Conservation (phyloP, 768 basidiomycete genomes). For the Leccinum ochraceum region DNA sequence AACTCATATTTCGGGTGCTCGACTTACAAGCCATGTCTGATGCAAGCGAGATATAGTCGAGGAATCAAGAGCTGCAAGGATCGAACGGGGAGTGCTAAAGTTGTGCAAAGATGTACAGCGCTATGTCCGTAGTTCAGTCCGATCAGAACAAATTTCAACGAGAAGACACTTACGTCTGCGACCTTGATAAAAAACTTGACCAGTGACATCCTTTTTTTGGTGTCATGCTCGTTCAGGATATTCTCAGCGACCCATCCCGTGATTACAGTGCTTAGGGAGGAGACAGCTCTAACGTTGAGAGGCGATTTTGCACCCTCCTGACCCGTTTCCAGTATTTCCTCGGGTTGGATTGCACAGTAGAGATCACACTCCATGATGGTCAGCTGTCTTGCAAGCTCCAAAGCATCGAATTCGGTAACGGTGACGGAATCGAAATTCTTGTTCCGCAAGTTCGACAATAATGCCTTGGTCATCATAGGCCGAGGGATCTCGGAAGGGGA, state of each 20-base stretch:
- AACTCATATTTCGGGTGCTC: neutral
- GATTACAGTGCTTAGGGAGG: conserved; percentile 85
- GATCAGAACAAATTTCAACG: conserved; percentile 6
- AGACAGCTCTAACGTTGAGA: conserved; percentile 79
- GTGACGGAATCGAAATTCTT: conserved; percentile 61
- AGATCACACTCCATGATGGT: conserved; percentile 91
- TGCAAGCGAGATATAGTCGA: conserved; percentile 90
- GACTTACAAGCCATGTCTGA: conserved; percentile 92
- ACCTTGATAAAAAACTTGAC: conserved; percentile 95
- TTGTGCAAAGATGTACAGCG: conserved; percentile 83
- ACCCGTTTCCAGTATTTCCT: conserved; percentile 85
- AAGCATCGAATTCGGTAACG: conserved; percentile 88
- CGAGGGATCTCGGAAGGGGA: conserved; percentile 73
- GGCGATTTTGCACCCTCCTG: conserved; percentile 66
- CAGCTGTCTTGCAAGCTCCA: conserved; percentile 91
- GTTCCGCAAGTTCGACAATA: conserved; percentile 67
- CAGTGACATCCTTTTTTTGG: conserved; percentile 74
- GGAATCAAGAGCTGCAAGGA: conserved; percentile 93
- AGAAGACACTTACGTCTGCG: conserved; percentile 65
- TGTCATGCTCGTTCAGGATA: conserved; percentile 87
- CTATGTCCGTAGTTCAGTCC: conserved; percentile 42
- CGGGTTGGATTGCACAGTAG: conserved; percentile 83
- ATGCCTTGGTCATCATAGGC: conserved; percentile 80
- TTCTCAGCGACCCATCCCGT: conserved; percentile 97
- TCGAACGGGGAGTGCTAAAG: conserved; percentile 90